Conservation (phyloP, 164 flowering plant genomes). For the Magnolia officinalis region DNA sequence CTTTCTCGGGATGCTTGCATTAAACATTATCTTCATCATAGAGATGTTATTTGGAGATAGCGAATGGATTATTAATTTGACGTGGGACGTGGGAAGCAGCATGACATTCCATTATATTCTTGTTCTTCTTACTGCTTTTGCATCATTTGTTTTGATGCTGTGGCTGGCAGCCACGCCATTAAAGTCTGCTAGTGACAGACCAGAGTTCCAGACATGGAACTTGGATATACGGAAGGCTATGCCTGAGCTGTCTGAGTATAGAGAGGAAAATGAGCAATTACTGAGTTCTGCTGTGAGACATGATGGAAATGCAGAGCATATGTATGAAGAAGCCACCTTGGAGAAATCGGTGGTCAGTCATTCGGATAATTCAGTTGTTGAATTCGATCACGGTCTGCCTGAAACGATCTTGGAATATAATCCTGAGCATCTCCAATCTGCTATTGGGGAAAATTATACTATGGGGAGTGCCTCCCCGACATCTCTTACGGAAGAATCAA, state of each 20-base stretch:
- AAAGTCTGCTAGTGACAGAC: slow-evolving; percentile 58
- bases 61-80: slow-evolving; percentile 53
- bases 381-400: slow-evolving; percentile 41
- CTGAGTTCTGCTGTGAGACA: slow-evolving; percentile 6
- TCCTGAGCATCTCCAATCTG: slow-evolving; percentile 24
- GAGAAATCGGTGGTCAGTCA: slow-evolving; percentile 24
- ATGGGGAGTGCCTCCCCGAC: slow-evolving; percentile 5
- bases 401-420: slow-evolving; percentile 54
- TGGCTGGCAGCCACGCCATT: slow-evolving; percentile 87
- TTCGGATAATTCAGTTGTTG: slow-evolving; percentile 27
- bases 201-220: slow-evolving; percentile 43
- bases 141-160: slow-evolving; percentile 67
- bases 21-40: slow-evolving; percentile 59
- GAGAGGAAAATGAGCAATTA: slow-evolving; percentile 24
- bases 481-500: slow-evolving; percentile 26
- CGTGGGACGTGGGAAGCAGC: slow-evolving; percentile 56
- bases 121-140: slow-evolving; percentile 49
- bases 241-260: slow-evolving; percentile 26
- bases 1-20: slow-evolving; percentile 67
- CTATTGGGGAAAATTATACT: slow-evolving; percentile 33
- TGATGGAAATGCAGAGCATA: slow-evolving; percentile 26
- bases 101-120: slow-evolving; percentile 39
- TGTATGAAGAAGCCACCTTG: slow-evolving; percentile 18
- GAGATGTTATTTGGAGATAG: slow-evolving; percentile 86
- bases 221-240: slow-evolving; percentile 34